Evolutionary conservation across 1,284 basidiomycete species (phyloP).

Genomic region (Irpex lacteus): DNA sequence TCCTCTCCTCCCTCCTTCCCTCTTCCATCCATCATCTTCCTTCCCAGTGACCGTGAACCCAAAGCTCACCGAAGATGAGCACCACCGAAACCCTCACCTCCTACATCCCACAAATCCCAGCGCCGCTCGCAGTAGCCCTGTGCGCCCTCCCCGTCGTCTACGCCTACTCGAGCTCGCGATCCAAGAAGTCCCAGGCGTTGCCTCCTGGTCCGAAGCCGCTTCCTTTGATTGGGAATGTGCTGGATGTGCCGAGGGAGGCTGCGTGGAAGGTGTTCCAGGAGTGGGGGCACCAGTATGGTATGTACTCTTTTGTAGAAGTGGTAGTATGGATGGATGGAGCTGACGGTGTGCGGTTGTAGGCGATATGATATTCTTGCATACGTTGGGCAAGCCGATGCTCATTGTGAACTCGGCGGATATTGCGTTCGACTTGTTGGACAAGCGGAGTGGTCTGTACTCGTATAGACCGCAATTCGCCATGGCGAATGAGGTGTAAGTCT

Average conservation of each 20-base stretch:
- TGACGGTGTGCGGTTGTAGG: constrained; percentile 33
- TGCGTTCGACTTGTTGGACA: constrained; percentile 12
- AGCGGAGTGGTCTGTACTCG: constrained; percentile 8
- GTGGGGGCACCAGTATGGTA: constrained; percentile 16
- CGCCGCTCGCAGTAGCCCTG: neutral
- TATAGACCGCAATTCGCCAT: constrained; percentile 48
- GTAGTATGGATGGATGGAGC: neutral
- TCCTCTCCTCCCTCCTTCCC: neutral
- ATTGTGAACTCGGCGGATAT: constrained; percentile 11
- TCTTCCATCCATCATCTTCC: neutral
- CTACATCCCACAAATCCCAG: neutral
- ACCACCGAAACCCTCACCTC: neutral
- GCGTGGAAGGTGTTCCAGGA: constrained; percentile 19
- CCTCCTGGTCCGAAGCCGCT: constrained; percentile 24
- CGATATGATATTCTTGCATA: constrained; percentile 52
- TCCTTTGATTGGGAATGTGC: constrained; percentile 25
- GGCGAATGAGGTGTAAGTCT: constrained; percentile 33
- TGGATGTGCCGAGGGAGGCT: constrained; percentile 20
- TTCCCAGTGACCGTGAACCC: neutral
- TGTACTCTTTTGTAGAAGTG: neutral
- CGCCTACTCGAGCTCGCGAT: neutral
- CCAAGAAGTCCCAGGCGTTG: neutral
- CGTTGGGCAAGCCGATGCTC: constrained; percentile 3
- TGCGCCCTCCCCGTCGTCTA: neutral
- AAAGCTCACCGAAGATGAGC: neutral